Evolutionary conservation across 2,329 filamentous ascomycete genomes (phyloP).

Genomic region (Exophiala oligosperma): DNA sequence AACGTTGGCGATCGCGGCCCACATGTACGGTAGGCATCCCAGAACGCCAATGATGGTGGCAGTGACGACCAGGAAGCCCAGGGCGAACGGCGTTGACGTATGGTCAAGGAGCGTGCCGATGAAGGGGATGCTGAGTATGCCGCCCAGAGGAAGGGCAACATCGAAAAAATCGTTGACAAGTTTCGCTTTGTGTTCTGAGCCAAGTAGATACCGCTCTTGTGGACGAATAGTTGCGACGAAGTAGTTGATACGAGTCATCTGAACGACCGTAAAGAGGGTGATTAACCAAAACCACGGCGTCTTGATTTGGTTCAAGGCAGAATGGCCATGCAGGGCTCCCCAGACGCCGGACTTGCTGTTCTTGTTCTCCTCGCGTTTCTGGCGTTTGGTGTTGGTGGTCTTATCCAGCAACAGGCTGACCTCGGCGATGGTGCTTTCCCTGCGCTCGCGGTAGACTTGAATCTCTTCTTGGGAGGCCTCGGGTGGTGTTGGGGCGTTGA

Average conservation of each 20-base stretch:
- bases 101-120: constrained; percentile 79
- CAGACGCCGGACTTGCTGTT: constrained; percentile 75
- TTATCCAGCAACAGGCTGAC: constrained; percentile 73
- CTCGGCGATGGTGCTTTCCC: constrained; percentile 65
- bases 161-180: constrained; percentile 84
- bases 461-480: constrained; percentile 57
- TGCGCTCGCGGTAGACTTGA: constrained; percentile 50
- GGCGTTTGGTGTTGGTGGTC: constrained; percentile 59
- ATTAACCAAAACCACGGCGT: constrained; percentile 85
- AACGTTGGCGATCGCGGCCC: constrained; percentile 72
- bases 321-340: constrained; percentile 76
- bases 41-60: constrained; percentile 76
- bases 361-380: constrained; percentile 64
- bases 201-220: constrained; percentile 77
- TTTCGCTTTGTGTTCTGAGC: constrained; percentile 60
- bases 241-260: constrained; percentile 85
- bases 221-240: constrained; percentile 83
- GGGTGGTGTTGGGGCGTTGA: constrained; percentile 42
- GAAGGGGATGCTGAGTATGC: constrained; percentile 81
- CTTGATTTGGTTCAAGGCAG: constrained; percentile 70
- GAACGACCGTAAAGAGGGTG: constrained; percentile 74
- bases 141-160: constrained; percentile 77
- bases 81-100: constrained; percentile 69
- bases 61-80: constrained; percentile 66
- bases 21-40: constrained; percentile 68